Percentiles rank a stretch among this genome's conserved stretches.
Evolutionary conservation across 192 early-diverging fungal species (phyloP).

Genomic region (Coemansia sp.): DNA sequence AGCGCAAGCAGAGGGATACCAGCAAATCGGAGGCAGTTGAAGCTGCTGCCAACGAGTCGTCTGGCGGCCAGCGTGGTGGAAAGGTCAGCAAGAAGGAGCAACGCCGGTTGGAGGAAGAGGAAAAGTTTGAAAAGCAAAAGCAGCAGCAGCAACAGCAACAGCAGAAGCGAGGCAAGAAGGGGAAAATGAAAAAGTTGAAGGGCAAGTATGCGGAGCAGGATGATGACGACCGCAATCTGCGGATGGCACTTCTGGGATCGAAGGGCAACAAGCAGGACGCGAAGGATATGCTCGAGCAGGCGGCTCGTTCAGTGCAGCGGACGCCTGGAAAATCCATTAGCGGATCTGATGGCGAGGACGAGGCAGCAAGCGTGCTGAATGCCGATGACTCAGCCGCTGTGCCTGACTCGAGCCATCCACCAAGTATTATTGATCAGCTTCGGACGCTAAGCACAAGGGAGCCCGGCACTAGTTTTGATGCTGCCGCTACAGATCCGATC

Average conservation of each 20-base stretch:
- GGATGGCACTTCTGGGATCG: constrained; percentile 79
- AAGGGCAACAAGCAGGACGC: constrained; percentile 54
- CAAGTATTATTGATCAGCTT: constrained; percentile 33
- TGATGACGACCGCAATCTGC: constrained; percentile 85
- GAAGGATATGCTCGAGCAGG: neutral
- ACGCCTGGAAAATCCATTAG: neutral
- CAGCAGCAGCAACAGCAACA: constrained; percentile 35
- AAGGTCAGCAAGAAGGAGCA: constrained; percentile 50
- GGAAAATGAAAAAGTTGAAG: constrained; percentile 90
- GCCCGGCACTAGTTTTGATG: neutral
- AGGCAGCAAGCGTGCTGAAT: neutral
- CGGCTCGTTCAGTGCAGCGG: neutral
- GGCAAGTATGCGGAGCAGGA: constrained; percentile 91
- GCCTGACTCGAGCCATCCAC: constrained; percentile 4
- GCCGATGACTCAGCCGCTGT: neutral
- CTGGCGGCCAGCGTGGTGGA: neutral
- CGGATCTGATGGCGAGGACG: neutral
- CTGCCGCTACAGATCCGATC: neutral
- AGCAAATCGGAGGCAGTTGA: neutral
- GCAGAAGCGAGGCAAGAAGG: constrained; percentile 79
- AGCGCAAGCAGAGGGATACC: constrained; percentile 64
- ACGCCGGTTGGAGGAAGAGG: constrained; percentile 27
- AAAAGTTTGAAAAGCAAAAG: constrained; percentile 37
- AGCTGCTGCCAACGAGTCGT: neutral
- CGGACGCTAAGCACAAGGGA: constrained; percentile 13